Conservation (phyloP, 2,329 filamentous ascomycete species). For the Hypoxylon sp. region DNA sequence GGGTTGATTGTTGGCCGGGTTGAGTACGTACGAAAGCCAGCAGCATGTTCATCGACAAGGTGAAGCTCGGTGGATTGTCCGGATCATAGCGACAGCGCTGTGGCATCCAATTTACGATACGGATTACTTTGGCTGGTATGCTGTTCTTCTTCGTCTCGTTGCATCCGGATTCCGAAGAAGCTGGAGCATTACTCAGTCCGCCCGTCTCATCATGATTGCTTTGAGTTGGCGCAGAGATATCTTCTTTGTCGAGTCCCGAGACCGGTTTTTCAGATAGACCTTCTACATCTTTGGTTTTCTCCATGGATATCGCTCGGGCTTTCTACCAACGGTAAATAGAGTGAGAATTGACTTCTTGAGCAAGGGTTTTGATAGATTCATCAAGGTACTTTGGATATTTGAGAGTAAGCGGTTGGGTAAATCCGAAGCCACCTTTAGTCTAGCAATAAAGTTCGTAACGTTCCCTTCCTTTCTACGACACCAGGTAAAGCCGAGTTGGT, state of each 20-base stretch:
- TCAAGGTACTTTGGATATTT: not conserved
- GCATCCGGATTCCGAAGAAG: not conserved
- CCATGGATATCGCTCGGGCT: not conserved
- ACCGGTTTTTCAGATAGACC: conserved; percentile 18
- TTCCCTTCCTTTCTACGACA: too few relatives aligned
- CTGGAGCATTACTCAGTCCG: not conserved
- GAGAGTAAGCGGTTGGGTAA: conserved; percentile 15
- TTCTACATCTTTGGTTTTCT: conserved; percentile 6
- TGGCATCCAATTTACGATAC: conserved; percentile 65
- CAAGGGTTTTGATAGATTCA: too few relatives aligned
- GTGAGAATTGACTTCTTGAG: too few relatives aligned
- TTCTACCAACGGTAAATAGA: too few relatives aligned
- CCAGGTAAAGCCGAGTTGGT: too few relatives aligned
- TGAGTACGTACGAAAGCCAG: conserved; percentile 72
- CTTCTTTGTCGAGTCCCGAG: conserved; percentile 1
- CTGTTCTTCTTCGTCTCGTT: not conserved
- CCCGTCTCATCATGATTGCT: conserved; percentile 1
- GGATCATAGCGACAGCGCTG: conserved; percentile 73
- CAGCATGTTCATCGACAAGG: conserved; percentile 72
- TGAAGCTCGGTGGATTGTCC: conserved; percentile 72
- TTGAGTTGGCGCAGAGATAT: conserved; percentile 6
- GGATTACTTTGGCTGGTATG: conserved; percentile 28
- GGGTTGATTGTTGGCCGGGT: not conserved
- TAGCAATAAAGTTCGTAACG: too few relatives aligned
- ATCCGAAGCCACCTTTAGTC: too few relatives aligned